phyloP scores from a whole-genome alignment of 495 filamentous ascomycete genomes.

The Daldinia concentrica region DNA sequence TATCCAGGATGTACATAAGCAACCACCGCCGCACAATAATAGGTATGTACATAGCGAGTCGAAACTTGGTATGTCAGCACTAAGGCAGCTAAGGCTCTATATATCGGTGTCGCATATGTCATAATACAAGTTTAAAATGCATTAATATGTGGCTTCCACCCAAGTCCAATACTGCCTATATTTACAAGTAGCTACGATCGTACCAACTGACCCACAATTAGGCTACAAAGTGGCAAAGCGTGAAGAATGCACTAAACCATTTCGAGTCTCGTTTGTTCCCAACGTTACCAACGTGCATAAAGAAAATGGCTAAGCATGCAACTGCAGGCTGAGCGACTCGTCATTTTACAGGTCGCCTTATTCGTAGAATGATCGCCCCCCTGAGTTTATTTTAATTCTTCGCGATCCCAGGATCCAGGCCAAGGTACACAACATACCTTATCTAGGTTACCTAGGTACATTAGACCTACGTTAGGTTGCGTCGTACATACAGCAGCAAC shows the following conservation, averaged over 20 bases:
- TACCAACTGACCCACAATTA: neutral
- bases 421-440: too few relatives aligned
- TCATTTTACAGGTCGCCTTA: neutral
- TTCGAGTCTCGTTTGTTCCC: neutral
- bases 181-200: neutral
- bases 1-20: neutral
- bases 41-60: neutral
- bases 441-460: neutral
- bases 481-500: neutral
- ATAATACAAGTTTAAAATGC: neutral
- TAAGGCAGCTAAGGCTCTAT: neutral
- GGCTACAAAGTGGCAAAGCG: neutral
- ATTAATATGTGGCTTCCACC: neutral
- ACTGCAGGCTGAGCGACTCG: neutral
- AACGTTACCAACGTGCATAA: neutral
- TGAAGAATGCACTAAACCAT: neutral
- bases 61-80: neutral
- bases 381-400: slow-evolving; percentile 1
- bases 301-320: neutral
- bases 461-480: too few relatives aligned
- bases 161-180: neutral
- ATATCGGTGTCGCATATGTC: neutral
- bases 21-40: too few relatives aligned
- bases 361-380: neutral
- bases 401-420: too few relatives aligned